A percentile compares a stretch with the other conserved stretches of the same genome.
Conservation (phyloP, 1,284 basidiomycete species). For the Mycosarcoma mackinlayi region DNA sequence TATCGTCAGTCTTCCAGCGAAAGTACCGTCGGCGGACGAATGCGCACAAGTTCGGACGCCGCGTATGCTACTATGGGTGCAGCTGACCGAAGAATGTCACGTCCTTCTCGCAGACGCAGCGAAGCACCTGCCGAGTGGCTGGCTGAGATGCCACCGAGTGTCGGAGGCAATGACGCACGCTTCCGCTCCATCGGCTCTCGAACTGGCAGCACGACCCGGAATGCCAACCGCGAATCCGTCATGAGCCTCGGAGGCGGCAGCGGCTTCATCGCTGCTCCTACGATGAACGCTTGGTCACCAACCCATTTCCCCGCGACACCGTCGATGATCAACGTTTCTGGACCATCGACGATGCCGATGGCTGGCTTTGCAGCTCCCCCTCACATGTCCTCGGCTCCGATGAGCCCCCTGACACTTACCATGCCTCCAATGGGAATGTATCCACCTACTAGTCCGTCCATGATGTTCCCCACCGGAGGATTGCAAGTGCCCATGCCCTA, state of each 20-base stretch:
- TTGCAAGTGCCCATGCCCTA: slow-evolving; percentile 32
- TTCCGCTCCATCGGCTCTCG: slow-evolving; percentile 15
- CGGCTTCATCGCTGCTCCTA: slow-evolving; percentile 1
- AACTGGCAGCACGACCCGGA: slow-evolving; percentile 2
- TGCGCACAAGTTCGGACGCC: slow-evolving; percentile 28
- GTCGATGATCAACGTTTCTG: slow-evolving; percentile 5
- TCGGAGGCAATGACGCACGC: not conserved
- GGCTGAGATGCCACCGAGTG: slow-evolving; percentile 8
- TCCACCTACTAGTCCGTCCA: slow-evolving; percentile 12
- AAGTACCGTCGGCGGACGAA: not conserved
- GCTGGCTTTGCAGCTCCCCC: slow-evolving; percentile 2
- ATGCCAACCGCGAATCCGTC: slow-evolving; percentile 23
- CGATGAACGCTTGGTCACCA: slow-evolving; percentile 15
- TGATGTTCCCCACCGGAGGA: slow-evolving; percentile 18
- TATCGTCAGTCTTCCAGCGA: slow-evolving; percentile 26
- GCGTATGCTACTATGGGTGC: slow-evolving; percentile 13
- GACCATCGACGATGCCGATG: slow-evolving; percentile 9
- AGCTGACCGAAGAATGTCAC: slow-evolving; percentile 5
- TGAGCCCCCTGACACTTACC: not conserved
- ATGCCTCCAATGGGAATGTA: slow-evolving; percentile 13
- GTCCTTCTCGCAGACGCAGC: slow-evolving; percentile 20
- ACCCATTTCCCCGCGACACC: slow-evolving; percentile 12
- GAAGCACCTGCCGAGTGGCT: slow-evolving; percentile 41
- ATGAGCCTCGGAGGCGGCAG: slow-evolving; percentile 14
- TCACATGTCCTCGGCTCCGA: not conserved